These are phyloP conservation scores for Jacaranda mimosifolia DNA, from an alignment of 257 asterid species.

Conservation along the genomic window DNA sequence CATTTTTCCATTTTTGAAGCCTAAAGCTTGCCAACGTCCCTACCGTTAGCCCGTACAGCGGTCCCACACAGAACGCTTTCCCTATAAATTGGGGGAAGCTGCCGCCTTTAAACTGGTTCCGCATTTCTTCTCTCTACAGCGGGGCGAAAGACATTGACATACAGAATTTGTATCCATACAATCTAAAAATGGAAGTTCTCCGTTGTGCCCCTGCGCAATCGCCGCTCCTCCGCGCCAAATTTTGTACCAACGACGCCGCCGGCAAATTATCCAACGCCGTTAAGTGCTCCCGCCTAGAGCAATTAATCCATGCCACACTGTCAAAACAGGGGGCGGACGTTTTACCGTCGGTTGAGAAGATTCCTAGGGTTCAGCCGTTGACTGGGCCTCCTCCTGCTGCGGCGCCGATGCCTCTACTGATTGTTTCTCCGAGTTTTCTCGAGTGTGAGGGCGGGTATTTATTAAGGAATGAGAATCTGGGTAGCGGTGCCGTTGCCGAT, in stretches of 20 bases:
- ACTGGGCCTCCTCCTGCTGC: constrained; percentile 32
- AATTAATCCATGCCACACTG: constrained; percentile 43
- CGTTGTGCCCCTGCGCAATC: constrained; percentile 46
- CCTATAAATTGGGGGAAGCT: constrained; percentile 4
- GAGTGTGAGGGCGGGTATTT: constrained; percentile 70
- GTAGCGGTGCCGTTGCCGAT: constrained; percentile 36
- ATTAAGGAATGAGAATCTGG: constrained; percentile 52
- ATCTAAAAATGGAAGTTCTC: constrained; percentile 58
- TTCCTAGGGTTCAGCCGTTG: constrained; percentile 32
- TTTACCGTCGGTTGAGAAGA: constrained; percentile 37
- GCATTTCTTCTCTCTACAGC: constrained; percentile 33
- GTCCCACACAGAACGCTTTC: background rate
- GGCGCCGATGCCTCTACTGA: constrained; percentile 39
- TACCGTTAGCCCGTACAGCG: background rate
- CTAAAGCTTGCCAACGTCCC: too few species aligned
- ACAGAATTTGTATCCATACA: constrained; percentile 11
- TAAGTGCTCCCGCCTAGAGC: constrained; percentile 40
- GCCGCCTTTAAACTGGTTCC: background rate
- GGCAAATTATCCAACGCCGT: constrained; percentile 39
- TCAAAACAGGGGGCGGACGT: constrained; percentile 53
- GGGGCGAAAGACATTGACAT: background rate
- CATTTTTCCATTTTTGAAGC: too few species aligned
- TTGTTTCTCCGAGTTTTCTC: constrained; percentile 61
- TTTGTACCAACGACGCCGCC: constrained; percentile 33
- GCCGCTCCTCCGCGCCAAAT: constrained; percentile 39